phyloP scores from a whole-genome alignment of 2,329 filamentous ascomycete species.

The Neonectria hederae region DNA sequence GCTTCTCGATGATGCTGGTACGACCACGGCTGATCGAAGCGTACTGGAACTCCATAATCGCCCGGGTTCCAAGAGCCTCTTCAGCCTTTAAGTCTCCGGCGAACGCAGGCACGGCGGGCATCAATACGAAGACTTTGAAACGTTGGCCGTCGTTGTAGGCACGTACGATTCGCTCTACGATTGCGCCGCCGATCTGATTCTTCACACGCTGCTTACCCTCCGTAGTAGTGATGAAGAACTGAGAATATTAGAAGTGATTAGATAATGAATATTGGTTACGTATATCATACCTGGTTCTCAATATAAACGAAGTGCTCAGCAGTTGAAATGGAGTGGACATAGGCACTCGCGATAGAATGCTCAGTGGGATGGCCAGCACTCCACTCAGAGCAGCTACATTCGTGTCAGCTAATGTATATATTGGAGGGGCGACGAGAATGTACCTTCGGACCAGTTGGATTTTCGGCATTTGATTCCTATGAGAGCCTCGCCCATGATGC shows the following conservation, averaged over 20 bases:
- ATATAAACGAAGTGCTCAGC: constrained; percentile 81
- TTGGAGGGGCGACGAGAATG: not conserved
- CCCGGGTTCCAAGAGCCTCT: constrained; percentile 77
- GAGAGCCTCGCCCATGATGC: constrained; percentile 22
- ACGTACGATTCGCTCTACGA: constrained; percentile 79
- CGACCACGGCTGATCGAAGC: constrained; percentile 80
- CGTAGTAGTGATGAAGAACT: constrained; percentile 90
- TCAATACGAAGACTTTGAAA: constrained; percentile 80
- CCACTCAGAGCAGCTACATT: constrained; percentile 58
- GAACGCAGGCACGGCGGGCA: constrained; percentile 84
- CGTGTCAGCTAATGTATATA: constrained; percentile 10
- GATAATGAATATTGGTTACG: rapidly evolving
- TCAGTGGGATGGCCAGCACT: constrained; percentile 62
- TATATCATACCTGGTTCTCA: constrained; percentile 69
- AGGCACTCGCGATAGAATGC: constrained; percentile 89
- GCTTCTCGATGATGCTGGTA: constrained; percentile 78
- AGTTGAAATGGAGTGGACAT: constrained; percentile 75
- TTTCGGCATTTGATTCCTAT: constrained; percentile 41
- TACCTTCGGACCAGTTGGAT: constrained; percentile 65
- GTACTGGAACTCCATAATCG: constrained; percentile 92
- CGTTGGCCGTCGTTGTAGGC: constrained; percentile 71
- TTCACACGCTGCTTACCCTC: constrained; percentile 73
- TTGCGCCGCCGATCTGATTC: constrained; percentile 81
- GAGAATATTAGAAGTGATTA: constrained; percentile 9
- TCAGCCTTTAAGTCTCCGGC: constrained; percentile 81